These are phyloP conservation scores for Amyloporia xantha DNA, from an alignment of 768 basidiomycete genomes.

Conservation along the genomic window DNA sequence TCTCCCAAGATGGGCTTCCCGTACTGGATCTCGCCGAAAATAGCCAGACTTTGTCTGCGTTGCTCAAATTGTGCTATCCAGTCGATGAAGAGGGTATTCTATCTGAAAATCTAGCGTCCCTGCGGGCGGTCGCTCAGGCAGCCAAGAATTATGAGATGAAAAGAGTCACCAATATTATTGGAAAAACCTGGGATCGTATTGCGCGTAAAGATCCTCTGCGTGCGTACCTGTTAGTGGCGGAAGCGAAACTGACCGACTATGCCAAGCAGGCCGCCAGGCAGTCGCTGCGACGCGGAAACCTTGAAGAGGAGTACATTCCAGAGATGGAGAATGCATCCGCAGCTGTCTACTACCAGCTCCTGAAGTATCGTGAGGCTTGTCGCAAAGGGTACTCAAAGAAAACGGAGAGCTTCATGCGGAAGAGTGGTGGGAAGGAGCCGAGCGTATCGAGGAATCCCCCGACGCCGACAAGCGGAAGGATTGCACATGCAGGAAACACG, in stretches of 20 bases:
- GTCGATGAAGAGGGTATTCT: not conserved
- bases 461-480: too few relatives aligned
- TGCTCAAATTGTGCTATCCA: constrained; percentile 9
- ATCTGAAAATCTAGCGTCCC: not conserved
- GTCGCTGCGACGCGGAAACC: too few relatives aligned
- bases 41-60: not conserved
- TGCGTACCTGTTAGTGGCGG: not conserved
- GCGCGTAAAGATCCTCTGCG: not conserved
- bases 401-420: too few relatives aligned
- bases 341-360: constrained; percentile 3
- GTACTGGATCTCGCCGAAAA: constrained; percentile 1
- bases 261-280: not conserved
- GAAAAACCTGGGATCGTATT: not conserved
- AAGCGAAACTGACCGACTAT: not conserved
- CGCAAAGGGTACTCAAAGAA: not conserved
- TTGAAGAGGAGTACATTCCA: not conserved
- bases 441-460: too few relatives aligned
- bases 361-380: constrained; percentile 1
- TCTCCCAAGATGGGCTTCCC: not conserved
- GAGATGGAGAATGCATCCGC: constrained; percentile 8
- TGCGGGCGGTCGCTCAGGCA: not conserved
- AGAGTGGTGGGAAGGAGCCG: too few relatives aligned
- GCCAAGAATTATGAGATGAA: not conserved
- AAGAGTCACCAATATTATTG: not conserved
- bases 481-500: too few relatives aligned